phyloP scores from a whole-genome alignment of 768 basidiomycete species.

The Royoungia palumana region DNA sequence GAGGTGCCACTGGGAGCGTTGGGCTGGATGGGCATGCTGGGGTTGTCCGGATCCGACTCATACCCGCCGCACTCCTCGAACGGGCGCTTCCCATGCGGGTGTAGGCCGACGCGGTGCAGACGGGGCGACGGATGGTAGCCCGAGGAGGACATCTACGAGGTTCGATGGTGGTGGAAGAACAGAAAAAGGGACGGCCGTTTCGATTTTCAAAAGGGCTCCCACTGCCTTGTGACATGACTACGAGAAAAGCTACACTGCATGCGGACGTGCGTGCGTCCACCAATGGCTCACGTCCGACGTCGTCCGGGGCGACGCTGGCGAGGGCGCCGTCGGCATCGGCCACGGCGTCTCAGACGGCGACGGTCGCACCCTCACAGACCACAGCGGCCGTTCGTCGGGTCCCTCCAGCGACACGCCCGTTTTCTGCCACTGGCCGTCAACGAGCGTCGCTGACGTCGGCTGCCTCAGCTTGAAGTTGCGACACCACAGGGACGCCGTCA shows the following conservation, averaged over 20 bases:
- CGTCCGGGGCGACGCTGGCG: conserved; percentile 7
- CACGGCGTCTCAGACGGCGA: neutral
- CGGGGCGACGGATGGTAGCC: conserved; percentile 21
- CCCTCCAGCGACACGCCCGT: neutral
- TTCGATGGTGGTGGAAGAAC: conserved; percentile 21
- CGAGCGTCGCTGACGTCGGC: neutral
- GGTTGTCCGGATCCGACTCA: conserved; percentile 28
- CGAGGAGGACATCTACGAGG: conserved; percentile 22
- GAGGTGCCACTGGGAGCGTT: conserved; percentile 25
- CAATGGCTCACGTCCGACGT: neutral
- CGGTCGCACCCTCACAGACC: neutral
- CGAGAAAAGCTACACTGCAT: conserved; percentile 4
- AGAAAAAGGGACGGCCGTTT: neutral
- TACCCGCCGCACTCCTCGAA: conserved; percentile 34
- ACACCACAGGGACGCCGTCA: conserved; percentile 54
- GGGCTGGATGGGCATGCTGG: conserved; percentile 24
- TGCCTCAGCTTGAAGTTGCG: conserved; percentile 61
- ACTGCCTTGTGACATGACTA: neutral
- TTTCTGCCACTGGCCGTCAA: conserved; percentile 10
- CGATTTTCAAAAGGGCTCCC: conserved; percentile 7
- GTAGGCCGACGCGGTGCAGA: conserved; percentile 24
- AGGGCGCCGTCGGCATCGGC: conserved; percentile 1
- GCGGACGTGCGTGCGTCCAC: conserved; percentile 5
- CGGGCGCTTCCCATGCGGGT: conserved; percentile 31
- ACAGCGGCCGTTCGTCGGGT: neutral